Conservation (phyloP, 345 rosid genomes). For the Lepidium aucheri region DNA sequence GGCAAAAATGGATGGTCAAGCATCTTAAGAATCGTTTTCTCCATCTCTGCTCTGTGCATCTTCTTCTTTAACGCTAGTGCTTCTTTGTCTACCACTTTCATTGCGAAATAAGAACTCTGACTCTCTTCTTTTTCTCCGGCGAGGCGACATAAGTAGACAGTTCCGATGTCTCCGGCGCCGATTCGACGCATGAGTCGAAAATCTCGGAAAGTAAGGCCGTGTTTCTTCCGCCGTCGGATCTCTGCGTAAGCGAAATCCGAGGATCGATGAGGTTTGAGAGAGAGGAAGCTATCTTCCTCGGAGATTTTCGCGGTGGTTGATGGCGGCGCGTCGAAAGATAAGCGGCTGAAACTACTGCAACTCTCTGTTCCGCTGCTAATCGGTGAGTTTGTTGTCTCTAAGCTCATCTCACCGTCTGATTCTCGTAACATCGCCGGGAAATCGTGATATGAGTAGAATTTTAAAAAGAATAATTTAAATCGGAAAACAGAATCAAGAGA, state of each 20-base stretch:
- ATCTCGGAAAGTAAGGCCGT: constrained; percentile 56
- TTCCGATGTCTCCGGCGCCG: constrained; percentile 90
- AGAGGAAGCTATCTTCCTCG: constrained; percentile 27
- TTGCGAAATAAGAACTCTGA: constrained; percentile 40
- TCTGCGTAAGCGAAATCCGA: constrained; percentile 78
- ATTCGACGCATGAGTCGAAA: constrained; percentile 61
- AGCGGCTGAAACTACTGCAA: constrained; percentile 61
- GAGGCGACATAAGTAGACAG: constrained; percentile 77
- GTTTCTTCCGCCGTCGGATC: constrained; percentile 42
- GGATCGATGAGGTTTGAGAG: constrained; percentile 71
- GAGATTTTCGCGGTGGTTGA: constrained; percentile 30
- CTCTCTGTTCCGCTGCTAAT: constrained; percentile 73
- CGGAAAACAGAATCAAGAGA: neutral
- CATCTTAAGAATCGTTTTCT: constrained; percentile 72
- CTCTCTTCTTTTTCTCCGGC: constrained; percentile 11
- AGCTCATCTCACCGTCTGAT: constrained; percentile 39
- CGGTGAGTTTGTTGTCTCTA: constrained; percentile 45
- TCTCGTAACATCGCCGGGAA: constrained; percentile 19
- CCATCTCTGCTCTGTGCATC: constrained; percentile 72
- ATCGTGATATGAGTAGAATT: neutral
- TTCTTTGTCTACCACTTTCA: constrained; percentile 91
- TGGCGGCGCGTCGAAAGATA: constrained; percentile 59
- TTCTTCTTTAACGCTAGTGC: constrained; percentile 65
- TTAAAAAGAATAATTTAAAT: neutral
- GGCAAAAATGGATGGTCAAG: constrained; percentile 93